Percentiles rank a stretch among this genome's conserved stretches.
These are phyloP conservation scores for Phoma sp. DNA, from an alignment of 2,329 filamentous ascomycete species.

Conservation along the genomic window DNA sequence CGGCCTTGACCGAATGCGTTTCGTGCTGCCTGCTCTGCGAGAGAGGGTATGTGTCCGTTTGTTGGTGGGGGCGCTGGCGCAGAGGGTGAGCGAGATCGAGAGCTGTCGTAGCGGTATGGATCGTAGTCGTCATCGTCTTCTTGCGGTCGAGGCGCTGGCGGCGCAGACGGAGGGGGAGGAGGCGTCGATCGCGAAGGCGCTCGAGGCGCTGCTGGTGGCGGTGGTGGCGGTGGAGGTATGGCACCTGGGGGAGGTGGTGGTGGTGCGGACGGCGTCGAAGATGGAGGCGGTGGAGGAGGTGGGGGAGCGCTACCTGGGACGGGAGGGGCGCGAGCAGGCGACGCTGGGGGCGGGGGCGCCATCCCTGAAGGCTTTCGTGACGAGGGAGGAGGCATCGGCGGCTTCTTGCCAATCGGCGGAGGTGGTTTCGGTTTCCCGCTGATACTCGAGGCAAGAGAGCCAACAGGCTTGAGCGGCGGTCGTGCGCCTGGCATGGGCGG, in stretches of 20 bases:
- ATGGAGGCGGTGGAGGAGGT: slow-evolving; percentile 45
- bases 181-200: slow-evolving; percentile 24
- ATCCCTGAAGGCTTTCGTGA: slow-evolving; percentile 64
- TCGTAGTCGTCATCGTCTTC: slow-evolving; percentile 38
- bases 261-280: slow-evolving; percentile 52
- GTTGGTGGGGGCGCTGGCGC: slow-evolving; percentile 56
- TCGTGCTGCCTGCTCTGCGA: slow-evolving; percentile 65
- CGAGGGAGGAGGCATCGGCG: slow-evolving; percentile 63
- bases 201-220: slow-evolving; percentile 44
- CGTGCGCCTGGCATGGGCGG: slow-evolving; percentile 60
- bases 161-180: slow-evolving; percentile 33
- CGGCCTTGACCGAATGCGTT: slow-evolving; percentile 59
- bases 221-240: slow-evolving; percentile 45
- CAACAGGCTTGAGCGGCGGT: slow-evolving; percentile 65
- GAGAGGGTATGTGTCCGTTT: slow-evolving; percentile 53
- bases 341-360: slow-evolving; percentile 50
- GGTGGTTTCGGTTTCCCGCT: slow-evolving; percentile 71
- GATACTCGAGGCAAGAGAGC: slow-evolving; percentile 65
- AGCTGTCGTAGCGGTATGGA: slow-evolving; percentile 52
- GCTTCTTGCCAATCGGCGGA: slow-evolving; percentile 78
- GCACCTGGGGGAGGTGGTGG: slow-evolving; percentile 52
- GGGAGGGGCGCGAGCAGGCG: slow-evolving; percentile 51
- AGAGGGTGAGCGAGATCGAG: slow-evolving; percentile 28
- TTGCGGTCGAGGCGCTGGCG: slow-evolving; percentile 52
- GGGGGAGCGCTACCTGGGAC: slow-evolving; percentile 45